Evolutionary conservation across 345 rosid species (phyloP), one percentile per base, ranked within the genome.

Genomic region (Salix viminalis): DNA sequence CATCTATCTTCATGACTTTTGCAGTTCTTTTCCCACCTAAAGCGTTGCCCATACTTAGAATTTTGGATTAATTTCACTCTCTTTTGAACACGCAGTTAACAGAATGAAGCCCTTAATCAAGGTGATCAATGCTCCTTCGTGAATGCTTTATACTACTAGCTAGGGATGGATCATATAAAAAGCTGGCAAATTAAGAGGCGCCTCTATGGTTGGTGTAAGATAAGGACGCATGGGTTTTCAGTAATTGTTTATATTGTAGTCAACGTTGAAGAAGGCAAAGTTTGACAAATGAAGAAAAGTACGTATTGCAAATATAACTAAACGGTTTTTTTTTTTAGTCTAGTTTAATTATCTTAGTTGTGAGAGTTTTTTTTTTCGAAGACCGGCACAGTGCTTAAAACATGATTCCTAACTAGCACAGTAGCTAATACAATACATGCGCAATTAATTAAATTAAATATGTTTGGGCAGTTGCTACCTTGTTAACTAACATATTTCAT

Each of bases 1-100:
- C 99, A 66, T 74, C 83, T 70, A 92, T 90, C 81, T 90, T 96
- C 99, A 96, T 96, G 39, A 96, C 81, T 75, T 91, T 96, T 1
- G 84, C 84, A 0, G 87, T 80, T 74, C 75, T 89, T 72, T 88
- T 92, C 79, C 86, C 85, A 46, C 90, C 92, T 58, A 93, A 77
- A 85, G 83, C 79, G 85, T 94, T 94, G 16, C 97, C 97, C 98
- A 94, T 94, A 16, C 21, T 72, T 26, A 3, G 52, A 2, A 24
- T 32, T 44, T 61, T 75, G 68, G 26, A 18, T 15, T 23, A 9
- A 58, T 4, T 58, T 58, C 64, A n/a, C 64, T 58, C 60, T 54
- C 13, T 23, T 23, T 58, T 23, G 64, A 58, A n/a, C 64, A 58
- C 26, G 1, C 64, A 3, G 23, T 3, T 12, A 58, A 23, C 64